Base-by-base conservation (phyloP, 1,284 basidiomycete genomes). In the Leccinum proximum region DNA sequence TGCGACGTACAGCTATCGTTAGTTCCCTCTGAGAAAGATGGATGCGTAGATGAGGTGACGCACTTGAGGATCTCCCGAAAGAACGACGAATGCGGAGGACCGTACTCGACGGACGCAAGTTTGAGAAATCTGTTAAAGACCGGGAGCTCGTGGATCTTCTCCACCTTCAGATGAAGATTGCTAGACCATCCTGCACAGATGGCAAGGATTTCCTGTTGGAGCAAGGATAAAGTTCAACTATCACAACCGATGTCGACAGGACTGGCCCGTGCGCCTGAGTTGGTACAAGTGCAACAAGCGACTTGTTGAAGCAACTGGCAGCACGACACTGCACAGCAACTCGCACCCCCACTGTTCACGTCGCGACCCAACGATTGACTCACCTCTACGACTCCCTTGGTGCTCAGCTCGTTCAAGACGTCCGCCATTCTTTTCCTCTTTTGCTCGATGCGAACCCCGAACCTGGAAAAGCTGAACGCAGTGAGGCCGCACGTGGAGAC, bases 401-500 rank as follows among this genome's bases (percentile, higher is more conserved):
- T 71, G 14, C 67, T 60, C 56, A 75, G 62, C 54, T 64, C 65
- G 40, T 73, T 57, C 69, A 74, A 56, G 14, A 74, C 22, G 3
- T 71, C 66, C 3, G 59, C 2, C 16, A 68, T 58, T 14, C 45
- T 64, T 18, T 40, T 57, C 13, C n/a, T 64, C 33, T 59, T 42
- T 9, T 64, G 58, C 10, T 74, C 67, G 22, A 75, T 67, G 11
- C 68, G 72, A 56, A 76, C 74, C 13, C 65, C 66, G 26, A 84
- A 69, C 60, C 85, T 76, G 4, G 83, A 84, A 67, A 85, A 87
- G 70, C 89, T 89, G 69, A 89, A 71, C 3, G 84, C 81, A 6
- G 86, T 86, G 30, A 89, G 77, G 18, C 87, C 87, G 67, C 87
- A 89, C 7, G 86, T 80, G 42, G 87, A 84, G 33, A 76, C 73